Percentiles rank a stretch among this genome's conserved stretches.
Evolutionary conservation across 2,329 filamentous ascomycete species (phyloP).

Genomic region (Tolypocladium endophyticum): DNA sequence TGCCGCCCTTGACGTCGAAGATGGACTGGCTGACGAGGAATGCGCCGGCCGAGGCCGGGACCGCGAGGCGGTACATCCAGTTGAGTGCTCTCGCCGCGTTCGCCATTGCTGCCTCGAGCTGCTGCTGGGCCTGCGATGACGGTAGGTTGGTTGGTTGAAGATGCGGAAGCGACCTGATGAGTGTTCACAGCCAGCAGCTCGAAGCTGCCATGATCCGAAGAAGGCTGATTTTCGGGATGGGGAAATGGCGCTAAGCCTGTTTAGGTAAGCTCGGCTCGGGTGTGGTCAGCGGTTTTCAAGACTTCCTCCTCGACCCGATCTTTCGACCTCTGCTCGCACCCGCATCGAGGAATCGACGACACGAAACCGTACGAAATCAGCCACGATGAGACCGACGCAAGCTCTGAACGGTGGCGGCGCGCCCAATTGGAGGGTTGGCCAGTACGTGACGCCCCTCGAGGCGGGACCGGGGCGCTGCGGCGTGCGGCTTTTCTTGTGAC

Average conservation of each 20-base stretch:
- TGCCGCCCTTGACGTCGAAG: constrained; percentile 95
- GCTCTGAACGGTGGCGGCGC: constrained; percentile 21
- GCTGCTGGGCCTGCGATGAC: background rate
- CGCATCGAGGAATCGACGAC: constrained; percentile 13
- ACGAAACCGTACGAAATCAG: constrained; percentile 12
- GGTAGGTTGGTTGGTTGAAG: background rate
- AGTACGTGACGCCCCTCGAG: constrained; percentile 19
- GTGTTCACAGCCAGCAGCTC: background rate
- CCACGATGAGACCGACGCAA: constrained; percentile 32
- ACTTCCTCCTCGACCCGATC: constrained; percentile 13
- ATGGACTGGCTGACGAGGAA: constrained; percentile 66
- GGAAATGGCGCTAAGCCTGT: constrained; percentile 17
- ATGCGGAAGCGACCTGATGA: background rate
- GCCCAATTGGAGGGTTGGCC: constrained; percentile 20
- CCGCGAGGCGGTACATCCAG: constrained; percentile 54
- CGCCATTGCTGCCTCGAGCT: constrained; percentile 26
- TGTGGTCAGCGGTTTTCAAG: constrained; percentile 13
- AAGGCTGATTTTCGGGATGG: constrained; percentile 12
- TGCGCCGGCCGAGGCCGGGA: constrained; percentile 62
- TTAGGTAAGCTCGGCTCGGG: constrained; percentile 23
- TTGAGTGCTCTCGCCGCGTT: constrained; percentile 48
- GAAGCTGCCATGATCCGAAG: background rate
- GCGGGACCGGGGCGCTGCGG: constrained; percentile 2
- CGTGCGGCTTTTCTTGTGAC: constrained; percentile 22
- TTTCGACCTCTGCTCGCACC: constrained; percentile 10